Evolutionary conservation across 768 basidiomycete species (phyloP).

Genomic region (Gautieria morchelliformis): DNA sequence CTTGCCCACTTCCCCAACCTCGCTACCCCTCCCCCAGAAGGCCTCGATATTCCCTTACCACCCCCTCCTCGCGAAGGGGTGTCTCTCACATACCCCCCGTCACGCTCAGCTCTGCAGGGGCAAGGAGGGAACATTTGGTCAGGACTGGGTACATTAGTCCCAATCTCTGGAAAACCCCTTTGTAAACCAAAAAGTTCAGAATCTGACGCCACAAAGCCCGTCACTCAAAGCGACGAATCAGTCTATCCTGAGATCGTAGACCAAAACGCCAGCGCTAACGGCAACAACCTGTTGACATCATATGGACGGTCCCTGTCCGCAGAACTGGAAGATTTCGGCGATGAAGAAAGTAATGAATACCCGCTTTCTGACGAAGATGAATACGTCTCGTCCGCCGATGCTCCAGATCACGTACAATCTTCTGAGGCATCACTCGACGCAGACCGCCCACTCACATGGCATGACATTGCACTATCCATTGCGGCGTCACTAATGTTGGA

Average conservation of each 20-base stretch:
- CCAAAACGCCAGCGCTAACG: background rate
- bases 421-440: slow-evolving; percentile 13
- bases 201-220: background rate
- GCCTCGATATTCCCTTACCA: slow-evolving; percentile 70
- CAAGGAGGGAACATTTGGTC: slow-evolving; percentile 42
- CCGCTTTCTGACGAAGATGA: slow-evolving; percentile 8
- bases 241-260: background rate
- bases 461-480: slow-evolving; percentile 83
- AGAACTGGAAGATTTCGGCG: slow-evolving; percentile 12
- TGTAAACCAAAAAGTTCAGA: background rate
- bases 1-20: slow-evolving; percentile 73
- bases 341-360: slow-evolving; percentile 1
- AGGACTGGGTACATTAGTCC: slow-evolving; percentile 51
- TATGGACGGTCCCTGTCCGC: slow-evolving; percentile 24
- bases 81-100: slow-evolving; percentile 4
- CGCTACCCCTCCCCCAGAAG: slow-evolving; percentile 56
- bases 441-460: slow-evolving; percentile 56
- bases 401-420: slow-evolving; percentile 2
- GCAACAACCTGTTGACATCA: background rate
- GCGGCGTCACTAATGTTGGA: slow-evolving; percentile 81
- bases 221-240: background rate
- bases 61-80: slow-evolving; percentile 41
- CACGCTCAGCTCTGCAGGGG: background rate
- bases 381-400: background rate
- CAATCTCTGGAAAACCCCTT: slow-evolving; percentile 17